These are phyloP conservation scores for Hirschfeldia incana DNA, from an alignment of 345 rosid species.

Conservation along the genomic window DNA sequence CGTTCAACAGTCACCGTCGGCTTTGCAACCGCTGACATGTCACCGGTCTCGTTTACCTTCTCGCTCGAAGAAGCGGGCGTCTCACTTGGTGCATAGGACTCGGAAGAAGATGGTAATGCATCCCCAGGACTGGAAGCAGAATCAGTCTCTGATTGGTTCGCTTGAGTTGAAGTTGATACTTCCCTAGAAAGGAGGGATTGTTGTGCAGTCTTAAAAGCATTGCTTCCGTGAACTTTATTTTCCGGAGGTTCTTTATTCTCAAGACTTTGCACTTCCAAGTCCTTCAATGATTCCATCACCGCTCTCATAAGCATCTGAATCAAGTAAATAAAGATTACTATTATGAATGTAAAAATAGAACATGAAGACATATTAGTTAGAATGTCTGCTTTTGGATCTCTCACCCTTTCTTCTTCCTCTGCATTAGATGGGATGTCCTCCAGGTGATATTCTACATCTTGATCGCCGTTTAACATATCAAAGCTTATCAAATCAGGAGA, in stretches of 20 bases:
- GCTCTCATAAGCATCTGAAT: slow-evolving; percentile 92
- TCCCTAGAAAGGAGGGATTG: slow-evolving; percentile 39
- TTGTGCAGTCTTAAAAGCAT: slow-evolving; percentile 27
- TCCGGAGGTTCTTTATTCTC: slow-evolving; percentile 40
- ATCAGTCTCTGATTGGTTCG: slow-evolving; percentile 37
- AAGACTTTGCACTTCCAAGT: slow-evolving; percentile 50
- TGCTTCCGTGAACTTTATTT: slow-evolving; percentile 26
- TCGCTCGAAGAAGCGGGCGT: slow-evolving; percentile 30
- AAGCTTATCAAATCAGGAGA: slow-evolving; percentile 76
- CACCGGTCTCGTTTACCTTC: slow-evolving; percentile 45
- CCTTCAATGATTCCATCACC: slow-evolving; percentile 66
- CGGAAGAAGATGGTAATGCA: slow-evolving; percentile 19
- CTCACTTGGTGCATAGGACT: slow-evolving; percentile 20
- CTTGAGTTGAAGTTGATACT: slow-evolving; percentile 44
- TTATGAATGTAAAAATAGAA: neutral
- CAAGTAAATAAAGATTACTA: slow-evolving; percentile 4
- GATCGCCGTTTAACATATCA: slow-evolving; percentile 63
- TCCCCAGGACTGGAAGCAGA: slow-evolving; percentile 32
- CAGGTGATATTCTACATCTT: slow-evolving; percentile 68
- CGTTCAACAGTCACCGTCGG: slow-evolving; percentile 70
- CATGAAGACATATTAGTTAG: neutral
- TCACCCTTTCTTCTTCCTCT: slow-evolving; percentile 87
- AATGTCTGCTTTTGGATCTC: neutral
- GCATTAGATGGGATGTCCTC: slow-evolving; percentile 71
- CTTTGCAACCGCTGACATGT: slow-evolving; percentile 66